These are phyloP conservation scores for Fusarium praegraminearum DNA, from an alignment of 2,329 filamentous ascomycete species.

Conservation along the genomic window DNA sequence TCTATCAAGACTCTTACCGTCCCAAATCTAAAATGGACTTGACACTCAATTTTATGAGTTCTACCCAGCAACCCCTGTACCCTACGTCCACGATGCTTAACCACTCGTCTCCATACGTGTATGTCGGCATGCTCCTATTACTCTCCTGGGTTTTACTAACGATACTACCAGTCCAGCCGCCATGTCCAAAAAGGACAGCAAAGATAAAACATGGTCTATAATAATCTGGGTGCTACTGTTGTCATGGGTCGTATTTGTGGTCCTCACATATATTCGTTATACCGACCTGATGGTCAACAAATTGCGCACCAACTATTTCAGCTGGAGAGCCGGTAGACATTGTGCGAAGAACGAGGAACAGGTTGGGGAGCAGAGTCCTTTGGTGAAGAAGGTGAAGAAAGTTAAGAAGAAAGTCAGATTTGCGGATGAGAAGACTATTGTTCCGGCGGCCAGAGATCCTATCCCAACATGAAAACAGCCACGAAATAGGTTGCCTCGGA, in stretches of 20 bases:
- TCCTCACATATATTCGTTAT: neutral
- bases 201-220: too few relatives aligned
- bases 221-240: neutral
- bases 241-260: neutral
- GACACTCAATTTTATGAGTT: neutral
- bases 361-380: neutral
- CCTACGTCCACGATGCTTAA: neutral
- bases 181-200: neutral
- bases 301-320: neutral
- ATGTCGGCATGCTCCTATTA: neutral
- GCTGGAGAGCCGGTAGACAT: neutral
- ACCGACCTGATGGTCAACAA: neutral
- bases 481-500: too few relatives aligned
- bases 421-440: neutral
- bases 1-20: neutral
- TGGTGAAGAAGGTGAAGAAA: neutral
- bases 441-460: neutral
- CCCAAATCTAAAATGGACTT: neutral
- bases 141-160: neutral
- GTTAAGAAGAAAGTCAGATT: conserved; percentile 15
- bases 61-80: neutral
- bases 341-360: neutral
- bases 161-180: neutral
- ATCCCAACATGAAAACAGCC: neutral
- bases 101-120: neutral